Evolutionary conservation across 306 rosid species (phyloP).

Genomic region (Cucurbita maxima): DNA sequence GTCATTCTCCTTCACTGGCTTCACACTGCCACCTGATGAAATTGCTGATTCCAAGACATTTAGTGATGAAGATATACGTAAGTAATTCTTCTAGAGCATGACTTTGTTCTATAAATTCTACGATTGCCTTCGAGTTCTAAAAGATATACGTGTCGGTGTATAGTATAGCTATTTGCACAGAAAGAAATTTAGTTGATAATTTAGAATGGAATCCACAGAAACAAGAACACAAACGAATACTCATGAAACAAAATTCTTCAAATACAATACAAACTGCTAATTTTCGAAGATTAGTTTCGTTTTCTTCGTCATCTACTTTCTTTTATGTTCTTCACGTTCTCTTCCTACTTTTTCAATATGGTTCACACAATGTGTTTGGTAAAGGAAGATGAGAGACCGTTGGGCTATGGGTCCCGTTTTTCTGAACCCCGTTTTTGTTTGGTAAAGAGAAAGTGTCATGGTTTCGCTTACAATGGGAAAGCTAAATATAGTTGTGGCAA

Average conservation of each 20-base stretch:
- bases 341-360: background rate
- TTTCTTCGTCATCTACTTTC: background rate
- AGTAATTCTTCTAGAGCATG: background rate
- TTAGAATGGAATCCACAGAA: background rate
- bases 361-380: background rate
- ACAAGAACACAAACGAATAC: background rate
- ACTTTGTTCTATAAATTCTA: background rate
- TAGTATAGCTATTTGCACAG: background rate
- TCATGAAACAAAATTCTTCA: background rate
- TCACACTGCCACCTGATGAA: conserved; percentile 78
- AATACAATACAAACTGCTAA: background rate
- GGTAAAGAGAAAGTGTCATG: conserved; percentile 2
- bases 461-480: background rate
- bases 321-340: background rate
- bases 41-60: conserved; percentile 62
- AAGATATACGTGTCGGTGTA: background rate
- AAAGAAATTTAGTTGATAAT: background rate
- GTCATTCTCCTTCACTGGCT: conserved; percentile 88
- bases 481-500: background rate
- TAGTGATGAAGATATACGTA: conserved; percentile 86
- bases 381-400: conserved; percentile 2
- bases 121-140: background rate
- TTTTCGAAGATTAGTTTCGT: background rate
- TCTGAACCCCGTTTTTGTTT: background rate
- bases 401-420: background rate